Evolutionary conservation across 116 monocot species (phyloP), one percentile per base, ranked within the genome.

Genomic region (Thalassia testudinum): DNA sequence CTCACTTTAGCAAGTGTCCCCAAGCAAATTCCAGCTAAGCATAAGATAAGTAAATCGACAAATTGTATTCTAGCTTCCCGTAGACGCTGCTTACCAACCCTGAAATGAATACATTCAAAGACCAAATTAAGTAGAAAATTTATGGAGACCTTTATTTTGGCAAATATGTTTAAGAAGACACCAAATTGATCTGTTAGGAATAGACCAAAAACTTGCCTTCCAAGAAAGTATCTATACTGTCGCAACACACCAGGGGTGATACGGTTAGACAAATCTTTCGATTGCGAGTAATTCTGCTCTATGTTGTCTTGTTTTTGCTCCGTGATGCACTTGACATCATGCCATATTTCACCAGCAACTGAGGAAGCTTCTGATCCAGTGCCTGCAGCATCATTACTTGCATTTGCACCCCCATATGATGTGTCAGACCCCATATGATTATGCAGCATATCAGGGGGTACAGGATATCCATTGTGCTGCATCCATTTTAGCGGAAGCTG

Each of bases 1-100:
- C 63, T 80, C 63, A 90, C 65, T 78, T 90, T 86, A 51, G 90
- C 86, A 58, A 99, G 65, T 29, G 65, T 80, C 16, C 90, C 99
- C 64, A 99, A 68, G 70, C 85, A 90, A 20, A 77, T 78, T 55
- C 99, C 99, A 78, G 99, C 90, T 52, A 90, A 76, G 52, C 84
- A 67, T 22, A 99, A 69, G 28, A 99, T 99, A 34, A 99, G 68
- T 62, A 74, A 99, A 68, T 90, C 99, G 43, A 89, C 79, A 60
- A 72, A 90, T 67, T 82, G 99, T 78, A 85, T 80, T 74, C 75
- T 76, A 61, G 86, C 89, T 62, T 99, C 99, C 34, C 99, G 78
- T 26, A 99, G 79, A 21, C 99, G 73, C 57, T 92, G 91, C 56
- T 86, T 92, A 56, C 81, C 78, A 62, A 85, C 72, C 77, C 91